Base-by-base conservation (phyloP, 202 grass and related monocot species). In the Brachypodium distachyon region DNA sequence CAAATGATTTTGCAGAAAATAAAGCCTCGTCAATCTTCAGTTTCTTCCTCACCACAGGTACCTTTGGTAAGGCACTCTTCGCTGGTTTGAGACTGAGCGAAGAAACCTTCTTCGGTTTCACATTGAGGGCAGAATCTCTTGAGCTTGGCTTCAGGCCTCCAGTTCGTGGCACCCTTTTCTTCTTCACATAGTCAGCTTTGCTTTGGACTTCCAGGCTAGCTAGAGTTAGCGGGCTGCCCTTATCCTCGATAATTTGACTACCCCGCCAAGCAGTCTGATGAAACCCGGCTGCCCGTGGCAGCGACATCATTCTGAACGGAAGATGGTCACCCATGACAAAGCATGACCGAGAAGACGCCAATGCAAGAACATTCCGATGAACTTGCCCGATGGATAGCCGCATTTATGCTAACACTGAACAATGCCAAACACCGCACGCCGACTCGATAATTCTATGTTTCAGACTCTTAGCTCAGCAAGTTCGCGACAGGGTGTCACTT, bases 1-100 rank as follows among this genome's bases (percentile, higher is more conserved):
- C 72, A 59, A 98, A 98, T 13, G 95, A 84, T 40, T 82, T 90
- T 48, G 91, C 95, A 17, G 95, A 98, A 80, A 95, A 92, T 26
- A 98, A 17, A 72, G 91, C 65, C 73, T 98, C 82, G 3, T 98
- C 91, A 71, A 98, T 90, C 49, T 87, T 82, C 43, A 90, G 87
- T 57, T 77, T 76, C 55, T 86, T 90, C 79, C 56, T 88, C 23
- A 71, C 60, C 36, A 42, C 72, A 4, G 26, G 22, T 7, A 80
- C 23, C 70, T 92, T 96, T 10, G 51, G 51, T 4, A 49, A 73
- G 23, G 49, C 19, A 49, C 38, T 87, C 74, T 86, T 87, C 0
- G 39, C 34, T 33, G 84, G 70, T 66, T 68, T 90, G 58, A 48
- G 25, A 84, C 59, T 80, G 17, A 10, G 31, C 0, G 78, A 56